Percentiles rank a stretch among this genome's conserved stretches.
These are phyloP conservation scores for Solanum pinnatisectum DNA, from an alignment of 257 asterid species.

Conservation along the genomic window DNA sequence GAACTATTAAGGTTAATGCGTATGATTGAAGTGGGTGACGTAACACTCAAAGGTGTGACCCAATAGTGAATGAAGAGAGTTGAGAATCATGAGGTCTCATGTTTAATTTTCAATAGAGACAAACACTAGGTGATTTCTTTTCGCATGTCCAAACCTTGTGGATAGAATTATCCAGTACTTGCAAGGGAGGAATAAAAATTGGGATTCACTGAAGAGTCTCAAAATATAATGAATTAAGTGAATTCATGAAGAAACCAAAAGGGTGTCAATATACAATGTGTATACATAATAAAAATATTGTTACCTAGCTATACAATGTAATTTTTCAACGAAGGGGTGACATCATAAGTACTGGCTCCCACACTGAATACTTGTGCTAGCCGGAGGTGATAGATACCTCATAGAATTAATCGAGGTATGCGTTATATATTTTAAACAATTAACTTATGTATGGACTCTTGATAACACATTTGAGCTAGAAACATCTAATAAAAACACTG, in stretches of 20 bases:
- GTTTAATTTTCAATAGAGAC: not conserved
- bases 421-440: not conserved
- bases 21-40: not conserved
- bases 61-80: not conserved
- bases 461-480: not conserved
- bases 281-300: too few relatives aligned
- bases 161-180: too few relatives aligned
- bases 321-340: too few relatives aligned
- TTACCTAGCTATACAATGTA: too few relatives aligned
- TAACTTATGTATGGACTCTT: not conserved
- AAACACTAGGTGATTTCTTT: not conserved
- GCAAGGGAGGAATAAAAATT: too few relatives aligned
- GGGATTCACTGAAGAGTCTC: too few relatives aligned
- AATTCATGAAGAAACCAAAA: not conserved
- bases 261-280: too few relatives aligned
- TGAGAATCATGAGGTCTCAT: not conserved
- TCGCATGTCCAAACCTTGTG: not conserved
- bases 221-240: not conserved
- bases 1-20: not conserved
- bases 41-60: not conserved
- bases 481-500: not conserved
- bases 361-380: not conserved
- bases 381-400: not conserved
- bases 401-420: not conserved
- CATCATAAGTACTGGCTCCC: too few relatives aligned